Conservation (phyloP, 108 stramenopile genomes). For the Nitzschia sp. region DNA sequence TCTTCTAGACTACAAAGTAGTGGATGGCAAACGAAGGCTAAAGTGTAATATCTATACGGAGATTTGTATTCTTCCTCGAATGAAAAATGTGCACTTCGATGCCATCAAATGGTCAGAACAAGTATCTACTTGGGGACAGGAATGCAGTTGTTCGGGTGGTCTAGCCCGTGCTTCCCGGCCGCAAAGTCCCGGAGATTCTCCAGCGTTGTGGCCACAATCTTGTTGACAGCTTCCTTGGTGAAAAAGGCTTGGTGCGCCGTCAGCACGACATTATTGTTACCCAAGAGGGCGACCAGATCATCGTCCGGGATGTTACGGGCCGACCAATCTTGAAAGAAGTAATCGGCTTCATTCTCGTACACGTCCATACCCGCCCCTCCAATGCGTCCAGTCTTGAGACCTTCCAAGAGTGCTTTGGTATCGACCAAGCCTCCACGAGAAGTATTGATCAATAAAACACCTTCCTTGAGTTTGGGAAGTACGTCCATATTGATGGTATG, state of each 20-base stretch:
- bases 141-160: constrained; percentile 47
- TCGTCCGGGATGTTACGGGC: constrained; percentile 55
- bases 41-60: too few relatives aligned
- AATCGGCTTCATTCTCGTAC: constrained; percentile 77
- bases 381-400: constrained; percentile 62
- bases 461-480: constrained; percentile 56
- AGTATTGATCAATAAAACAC: constrained; percentile 73
- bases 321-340: constrained; percentile 84
- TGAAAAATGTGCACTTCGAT: too few relatives aligned
- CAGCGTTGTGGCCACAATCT: constrained; percentile 72
- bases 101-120: neutral
- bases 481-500: constrained; percentile 60
- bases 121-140: constrained; percentile 19
- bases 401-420: constrained; percentile 60
- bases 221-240: constrained; percentile 76
- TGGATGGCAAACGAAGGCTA: too few relatives aligned
- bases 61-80: too few relatives aligned
- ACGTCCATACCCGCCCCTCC: constrained; percentile 71
- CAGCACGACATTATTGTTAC: constrained; percentile 61
- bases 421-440: constrained; percentile 80
- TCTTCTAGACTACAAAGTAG: too few relatives aligned
- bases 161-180: constrained; percentile 18
- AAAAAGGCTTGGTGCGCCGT: constrained; percentile 86
- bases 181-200: constrained; percentile 53
- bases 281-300: constrained; percentile 51